Conservation (phyloP, 345 rosid species). For the Pistacia atlantica region DNA sequence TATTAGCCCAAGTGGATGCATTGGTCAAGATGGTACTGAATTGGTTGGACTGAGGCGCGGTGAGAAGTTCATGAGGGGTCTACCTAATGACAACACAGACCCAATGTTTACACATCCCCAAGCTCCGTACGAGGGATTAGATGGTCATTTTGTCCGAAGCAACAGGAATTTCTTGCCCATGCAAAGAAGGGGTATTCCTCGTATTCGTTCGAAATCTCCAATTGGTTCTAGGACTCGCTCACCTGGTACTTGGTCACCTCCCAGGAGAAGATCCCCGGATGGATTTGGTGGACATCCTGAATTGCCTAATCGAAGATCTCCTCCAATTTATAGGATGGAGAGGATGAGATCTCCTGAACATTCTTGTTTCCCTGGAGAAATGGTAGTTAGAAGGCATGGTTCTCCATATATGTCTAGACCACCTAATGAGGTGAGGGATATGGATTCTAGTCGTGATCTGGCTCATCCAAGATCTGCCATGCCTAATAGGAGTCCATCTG, state of each 20-base stretch:
- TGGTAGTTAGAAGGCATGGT: slow-evolving; percentile 62
- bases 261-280: slow-evolving; percentile 74
- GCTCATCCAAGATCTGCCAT: slow-evolving; percentile 57
- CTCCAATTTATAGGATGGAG: slow-evolving; percentile 64
- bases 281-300: slow-evolving; percentile 64
- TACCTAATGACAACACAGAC: slow-evolving; percentile 45
- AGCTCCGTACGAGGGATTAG: slow-evolving; percentile 58
- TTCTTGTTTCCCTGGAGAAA: slow-evolving; percentile 58
- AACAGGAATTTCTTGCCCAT: slow-evolving; percentile 51
- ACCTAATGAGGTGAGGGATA: slow-evolving; percentile 57
- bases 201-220: slow-evolving; percentile 70
- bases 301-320: slow-evolving; percentile 59
- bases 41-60: slow-evolving; percentile 59
- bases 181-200: slow-evolving; percentile 50
- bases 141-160: slow-evolving; percentile 55
- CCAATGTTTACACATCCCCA: slow-evolving; percentile 46
- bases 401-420: slow-evolving; percentile 67
- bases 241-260: slow-evolving; percentile 70
- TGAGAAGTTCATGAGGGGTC: slow-evolving; percentile 56
- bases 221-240: slow-evolving; percentile 58
- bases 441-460: slow-evolving; percentile 56
- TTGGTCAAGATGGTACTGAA: slow-evolving; percentile 59
- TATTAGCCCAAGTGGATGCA: slow-evolving; percentile 40
- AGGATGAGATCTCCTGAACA: slow-evolving; percentile 69
- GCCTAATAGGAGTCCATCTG: slow-evolving; percentile 63